Base-by-base conservation (phyloP, 2,329 filamentous ascomycete genomes). In the Penicillium glabrum region DNA sequence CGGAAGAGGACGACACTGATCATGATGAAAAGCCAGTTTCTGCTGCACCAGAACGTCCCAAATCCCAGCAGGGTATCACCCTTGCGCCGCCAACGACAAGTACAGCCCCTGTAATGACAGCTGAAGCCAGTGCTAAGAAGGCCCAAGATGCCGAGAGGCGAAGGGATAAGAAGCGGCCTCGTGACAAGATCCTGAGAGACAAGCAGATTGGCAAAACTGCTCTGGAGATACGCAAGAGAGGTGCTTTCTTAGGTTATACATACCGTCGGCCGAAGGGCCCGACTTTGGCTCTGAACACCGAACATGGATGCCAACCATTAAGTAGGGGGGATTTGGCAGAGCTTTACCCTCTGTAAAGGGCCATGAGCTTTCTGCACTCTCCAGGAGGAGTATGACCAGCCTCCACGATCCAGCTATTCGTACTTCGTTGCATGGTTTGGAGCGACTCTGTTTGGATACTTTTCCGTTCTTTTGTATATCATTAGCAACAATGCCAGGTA, bases 221-320 rank as follows among this genome's bases (percentile, higher is more conserved):
- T n/a, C 78, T 98, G 73, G 86, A 90, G 63, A 82, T 95, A 61
- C 84, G 95, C 57, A 96, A 93, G 75, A 84, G 83, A 70, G 89
- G 85, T 26, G 92, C 91, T 0, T 98, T 98, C 73, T 75, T 96
- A 59, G 93, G 93, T 1, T 99, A 99, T 71, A 91, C 89, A 2
- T 98, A 95, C 80, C 84, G 86, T 35, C 74, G 75, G 44, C 76
- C 77, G 3, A 76, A 72, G 51, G 68, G 70, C 3, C 66, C 75
- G 47, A 61, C 65, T 31, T 58, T 73, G 57, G 72, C 70, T 2
- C 59, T 78, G 16, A 66, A 68, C n/a, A 61, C 61, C 26, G 70
- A 75, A 43, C 64, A 71, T 55, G 72, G 73, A 14, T 67, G 71
- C 43, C 59, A 66, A 16, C 57, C 65, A 16, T 45, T 68, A 23